Percentiles rank a stretch among this genome's conserved stretches.
phyloP scores from a whole-genome alignment of 495 filamentous ascomycete genomes.

The Apiosordaria backusii region DNA sequence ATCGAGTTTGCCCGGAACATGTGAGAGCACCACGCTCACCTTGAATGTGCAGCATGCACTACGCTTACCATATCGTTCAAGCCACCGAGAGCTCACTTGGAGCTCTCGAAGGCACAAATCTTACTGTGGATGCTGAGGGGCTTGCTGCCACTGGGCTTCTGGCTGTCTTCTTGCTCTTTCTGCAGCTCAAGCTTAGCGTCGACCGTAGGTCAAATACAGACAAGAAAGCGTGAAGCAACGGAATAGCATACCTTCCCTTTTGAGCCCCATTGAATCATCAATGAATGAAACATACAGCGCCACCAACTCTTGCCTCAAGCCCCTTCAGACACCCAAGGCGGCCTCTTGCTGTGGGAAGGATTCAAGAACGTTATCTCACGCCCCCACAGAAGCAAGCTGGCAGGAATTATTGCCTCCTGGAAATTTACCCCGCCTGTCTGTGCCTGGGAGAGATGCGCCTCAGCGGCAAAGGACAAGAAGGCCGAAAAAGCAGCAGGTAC shows the following conservation, averaged over 20 bases:
- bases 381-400: neutral
- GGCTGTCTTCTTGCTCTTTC: neutral
- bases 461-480: neutral
- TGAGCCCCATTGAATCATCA: neutral
- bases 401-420: neutral
- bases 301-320: neutral
- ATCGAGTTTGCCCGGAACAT: neutral
- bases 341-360: neutral
- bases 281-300: neutral
- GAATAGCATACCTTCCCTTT: neutral
- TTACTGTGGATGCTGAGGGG: neutral
- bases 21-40: neutral
- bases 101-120: neutral
- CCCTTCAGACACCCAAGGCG: neutral
- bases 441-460: neutral
- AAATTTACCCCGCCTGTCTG: slow-evolving; percentile 1
- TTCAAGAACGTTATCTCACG: slow-evolving; percentile 2
- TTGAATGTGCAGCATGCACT: neutral
- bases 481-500: neutral
- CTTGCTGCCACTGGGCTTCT: neutral
- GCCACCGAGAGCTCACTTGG: neutral
- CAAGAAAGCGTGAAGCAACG: neutral
- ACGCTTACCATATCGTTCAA: slow-evolving; percentile 1
- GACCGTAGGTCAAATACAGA: neutral
- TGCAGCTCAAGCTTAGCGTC: neutral